Evolutionary conservation across 495 filamentous ascomycete species (phyloP).

Genomic region (Aspergillus funiculosus): DNA sequence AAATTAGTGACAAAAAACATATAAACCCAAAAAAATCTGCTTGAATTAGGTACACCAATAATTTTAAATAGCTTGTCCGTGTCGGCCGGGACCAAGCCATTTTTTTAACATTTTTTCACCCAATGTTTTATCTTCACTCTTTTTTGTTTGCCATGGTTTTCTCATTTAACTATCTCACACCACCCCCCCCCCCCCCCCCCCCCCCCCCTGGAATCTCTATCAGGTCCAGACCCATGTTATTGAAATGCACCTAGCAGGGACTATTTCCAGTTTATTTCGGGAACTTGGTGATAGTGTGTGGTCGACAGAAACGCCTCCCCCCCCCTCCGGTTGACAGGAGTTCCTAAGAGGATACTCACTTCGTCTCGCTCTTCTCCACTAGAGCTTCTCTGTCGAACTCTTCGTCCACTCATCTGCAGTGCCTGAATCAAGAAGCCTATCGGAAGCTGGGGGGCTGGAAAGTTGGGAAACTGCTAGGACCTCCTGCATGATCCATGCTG

Average conservation of each 20-base stretch:
- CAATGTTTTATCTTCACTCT: no score
- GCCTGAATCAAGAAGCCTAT: conserved; percentile 6
- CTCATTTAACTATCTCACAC: no score
- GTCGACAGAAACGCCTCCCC: neutral
- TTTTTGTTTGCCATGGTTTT: neutral
- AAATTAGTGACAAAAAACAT: no score
- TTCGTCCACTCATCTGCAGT: conserved; percentile 3
- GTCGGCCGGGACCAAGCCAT: no score
- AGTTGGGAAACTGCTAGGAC: no score
- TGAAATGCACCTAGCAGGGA: neutral
- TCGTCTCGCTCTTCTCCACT: neutral
- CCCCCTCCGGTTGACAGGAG: conserved; percentile 8
- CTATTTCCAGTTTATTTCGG: conserved; percentile 2
- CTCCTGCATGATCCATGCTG: neutral
- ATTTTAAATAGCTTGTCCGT: no score
- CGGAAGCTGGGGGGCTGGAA: conserved; percentile 1
- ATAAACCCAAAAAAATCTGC: no score
- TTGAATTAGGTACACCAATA: no score
- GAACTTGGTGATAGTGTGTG: neutral
- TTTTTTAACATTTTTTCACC: no score
- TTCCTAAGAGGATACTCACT: neutral
- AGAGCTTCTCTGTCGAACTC: neutral
- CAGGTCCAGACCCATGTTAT: conserved; percentile 2
- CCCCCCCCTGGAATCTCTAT: neutral
- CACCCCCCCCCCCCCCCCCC: no score